Conservation (phyloP, 768 basidiomycete genomes). For the Mycena haematopus region DNA sequence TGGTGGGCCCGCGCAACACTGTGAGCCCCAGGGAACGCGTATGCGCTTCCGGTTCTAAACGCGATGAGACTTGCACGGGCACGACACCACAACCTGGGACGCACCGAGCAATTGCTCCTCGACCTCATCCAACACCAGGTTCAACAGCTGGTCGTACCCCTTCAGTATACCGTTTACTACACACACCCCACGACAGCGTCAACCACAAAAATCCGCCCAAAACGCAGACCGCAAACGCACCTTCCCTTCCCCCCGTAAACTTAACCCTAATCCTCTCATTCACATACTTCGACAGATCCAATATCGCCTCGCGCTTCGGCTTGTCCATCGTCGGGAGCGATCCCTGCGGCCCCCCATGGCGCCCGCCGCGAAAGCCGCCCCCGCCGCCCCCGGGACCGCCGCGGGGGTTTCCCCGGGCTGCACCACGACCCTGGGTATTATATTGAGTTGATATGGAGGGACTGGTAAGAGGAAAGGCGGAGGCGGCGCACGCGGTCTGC, state of each 20-base stretch:
- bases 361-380: constrained; percentile 46
- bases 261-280: constrained; percentile 93
- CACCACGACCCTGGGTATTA: constrained; percentile 63
- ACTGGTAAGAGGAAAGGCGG: constrained; percentile 36
- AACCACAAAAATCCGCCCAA: constrained; percentile 4
- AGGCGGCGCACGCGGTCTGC: constrained; percentile 59
- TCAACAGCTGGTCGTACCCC: constrained; percentile 95
- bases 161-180: constrained; percentile 91
- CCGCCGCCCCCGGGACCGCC: constrained; percentile 49
- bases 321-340: constrained; percentile 65
- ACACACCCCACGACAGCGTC: constrained; percentile 21
- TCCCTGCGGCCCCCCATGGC: constrained; percentile 56
- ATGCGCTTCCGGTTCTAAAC: constrained; percentile 65
- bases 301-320: constrained; percentile 91
- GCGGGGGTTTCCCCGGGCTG: constrained; percentile 53
- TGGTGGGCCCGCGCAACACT: constrained; percentile 92
- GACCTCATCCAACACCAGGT: constrained; percentile 96
- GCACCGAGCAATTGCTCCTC: constrained; percentile 80
- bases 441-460: constrained; percentile 42
- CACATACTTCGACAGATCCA: constrained; percentile 93
- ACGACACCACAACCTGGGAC: constrained; percentile 30
- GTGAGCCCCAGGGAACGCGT: constrained; percentile 79
- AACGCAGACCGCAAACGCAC: constrained; percentile 43
- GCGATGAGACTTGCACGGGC: constrained; percentile 18
- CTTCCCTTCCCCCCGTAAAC: constrained; percentile 98